Conservation (phyloP, 1,139 yeast species). For the Scheffersomyces quercinus region DNA sequence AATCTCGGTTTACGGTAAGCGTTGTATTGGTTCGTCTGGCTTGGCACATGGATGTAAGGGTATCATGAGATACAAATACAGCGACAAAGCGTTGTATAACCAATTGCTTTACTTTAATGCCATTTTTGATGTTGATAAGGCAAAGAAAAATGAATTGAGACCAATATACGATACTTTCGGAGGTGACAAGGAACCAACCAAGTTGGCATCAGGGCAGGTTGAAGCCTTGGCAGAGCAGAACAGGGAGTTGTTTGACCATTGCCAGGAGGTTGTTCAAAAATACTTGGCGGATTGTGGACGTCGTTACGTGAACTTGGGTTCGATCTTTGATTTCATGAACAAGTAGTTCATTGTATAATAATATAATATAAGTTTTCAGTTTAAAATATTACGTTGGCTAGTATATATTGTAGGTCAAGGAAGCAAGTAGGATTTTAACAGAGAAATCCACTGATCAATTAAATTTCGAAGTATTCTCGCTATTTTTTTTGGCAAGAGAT, state of each 20-base stretch:
- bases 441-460: no score
- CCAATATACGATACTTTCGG: slow-evolving; percentile 39
- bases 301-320: slow-evolving; percentile 84
- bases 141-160: slow-evolving; percentile 55
- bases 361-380: neutral
- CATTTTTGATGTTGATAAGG: slow-evolving; percentile 80
- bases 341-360: slow-evolving; percentile 1
- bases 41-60: slow-evolving; percentile 77
- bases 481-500: no score
- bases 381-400: no score
- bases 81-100: slow-evolving; percentile 80
- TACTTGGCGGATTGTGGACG: slow-evolving; percentile 86
- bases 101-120: slow-evolving; percentile 80
- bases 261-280: slow-evolving; percentile 66
- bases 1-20: slow-evolving; percentile 82
- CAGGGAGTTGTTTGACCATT: slow-evolving; percentile 57
- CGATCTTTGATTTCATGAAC: slow-evolving; percentile 65
- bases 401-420: no score
- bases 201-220: slow-evolving; percentile 57
- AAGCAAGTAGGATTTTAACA: no score
- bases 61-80: slow-evolving; percentile 73
- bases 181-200: slow-evolving; percentile 34
- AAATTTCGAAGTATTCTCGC: no score
- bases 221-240: slow-evolving; percentile 82
- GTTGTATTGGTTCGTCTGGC: slow-evolving; percentile 73